Evolutionary conservation across 164 flowering plant species (phyloP), one percentile per base, ranked within the genome.

Genomic region (Protea cynaroides): DNA sequence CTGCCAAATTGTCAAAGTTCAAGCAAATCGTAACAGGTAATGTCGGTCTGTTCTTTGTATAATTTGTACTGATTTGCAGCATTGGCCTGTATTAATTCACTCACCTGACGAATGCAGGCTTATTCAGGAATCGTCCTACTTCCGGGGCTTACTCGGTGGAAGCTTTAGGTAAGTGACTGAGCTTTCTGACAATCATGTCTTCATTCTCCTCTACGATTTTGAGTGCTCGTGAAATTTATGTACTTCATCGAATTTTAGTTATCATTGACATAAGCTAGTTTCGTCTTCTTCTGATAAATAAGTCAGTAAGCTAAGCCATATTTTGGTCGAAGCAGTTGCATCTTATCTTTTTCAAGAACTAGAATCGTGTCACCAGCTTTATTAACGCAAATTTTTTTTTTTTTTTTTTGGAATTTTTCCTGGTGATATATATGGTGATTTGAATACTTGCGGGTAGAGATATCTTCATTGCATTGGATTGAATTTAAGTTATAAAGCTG

Each of bases 1-100:
- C 43, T 74, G 36, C 73, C 74, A 46, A 55, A 66, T 66, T 40
- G 46, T 86, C 56, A 72, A 64, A 70, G 59, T 88, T 63, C 72
- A 62, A 60, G 83, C 83, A 19, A 23, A 74, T 64, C 81, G 82
- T 7, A 74, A 59, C 51, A 75, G 83, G 94, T 62, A 36, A 68
- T 64, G 36, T 0, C 51, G 12, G 3, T 18, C n/a, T 52, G 51
- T 25, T 25, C 0, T 21, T n/a, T 10, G 7, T 37, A 12, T 18
- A 1, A 19, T 36, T 38, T 15, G 65, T 59, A 1, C 13, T 6
- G 8, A 19, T 57, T 37, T 29, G 34, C 5, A 29, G 5, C 34
- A 29, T 13, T 18, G 1, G 15, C 25, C 29, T 15, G 65, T 59
- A 1, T n/a, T 8, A 8, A 15, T 57, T 37, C 22, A 43, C 23